Evolutionary conservation across 306 rosid species (phyloP).

Genomic region (Pachyrhizus erosus): DNA sequence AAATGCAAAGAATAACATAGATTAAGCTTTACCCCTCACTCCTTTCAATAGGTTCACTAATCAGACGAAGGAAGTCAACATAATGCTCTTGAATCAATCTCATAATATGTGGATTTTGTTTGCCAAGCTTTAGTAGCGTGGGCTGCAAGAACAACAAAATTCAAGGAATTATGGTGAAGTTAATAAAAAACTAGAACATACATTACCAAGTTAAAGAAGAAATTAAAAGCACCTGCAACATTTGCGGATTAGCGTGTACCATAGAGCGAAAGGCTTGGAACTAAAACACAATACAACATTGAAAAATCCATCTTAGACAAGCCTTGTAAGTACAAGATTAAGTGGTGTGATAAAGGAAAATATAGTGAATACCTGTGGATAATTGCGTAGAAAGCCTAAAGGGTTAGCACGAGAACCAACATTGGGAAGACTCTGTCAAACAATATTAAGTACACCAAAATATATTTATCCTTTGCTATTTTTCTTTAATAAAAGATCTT

Average conservation of each 20-base stretch:
- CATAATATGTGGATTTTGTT: conserved; percentile 86
- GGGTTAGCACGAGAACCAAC: conserved; percentile 66
- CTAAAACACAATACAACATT: conserved; percentile 44
- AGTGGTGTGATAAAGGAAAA: neutral
- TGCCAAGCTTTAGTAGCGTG: conserved; percentile 90
- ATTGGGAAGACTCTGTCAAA: conserved; percentile 74
- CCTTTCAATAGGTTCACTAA: conserved; percentile 82
- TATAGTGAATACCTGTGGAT: conserved; percentile 64
- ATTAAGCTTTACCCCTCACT: conserved; percentile 65
- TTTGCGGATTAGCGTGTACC: conserved; percentile 94
- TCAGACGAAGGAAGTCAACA: conserved; percentile 77
- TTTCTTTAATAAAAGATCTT: neutral
- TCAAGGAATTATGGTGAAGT: neutral
- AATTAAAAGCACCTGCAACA: conserved; percentile 67
- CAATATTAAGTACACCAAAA: conserved; percentile 19
- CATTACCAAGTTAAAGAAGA: neutral
- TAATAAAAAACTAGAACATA: neutral
- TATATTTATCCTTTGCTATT: neutral
- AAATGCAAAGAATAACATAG: neutral
- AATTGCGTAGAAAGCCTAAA: conserved; percentile 78
- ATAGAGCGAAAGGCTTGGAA: conserved; percentile 83
- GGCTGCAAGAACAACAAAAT: conserved; percentile 58
- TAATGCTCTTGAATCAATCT: conserved; percentile 80
- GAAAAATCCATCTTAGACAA: conserved; percentile 15
- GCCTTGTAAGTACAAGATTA: neutral